These are phyloP conservation scores for Cytospora mali DNA, from an alignment of 2,329 filamentous ascomycete species.

Conservation along the genomic window DNA sequence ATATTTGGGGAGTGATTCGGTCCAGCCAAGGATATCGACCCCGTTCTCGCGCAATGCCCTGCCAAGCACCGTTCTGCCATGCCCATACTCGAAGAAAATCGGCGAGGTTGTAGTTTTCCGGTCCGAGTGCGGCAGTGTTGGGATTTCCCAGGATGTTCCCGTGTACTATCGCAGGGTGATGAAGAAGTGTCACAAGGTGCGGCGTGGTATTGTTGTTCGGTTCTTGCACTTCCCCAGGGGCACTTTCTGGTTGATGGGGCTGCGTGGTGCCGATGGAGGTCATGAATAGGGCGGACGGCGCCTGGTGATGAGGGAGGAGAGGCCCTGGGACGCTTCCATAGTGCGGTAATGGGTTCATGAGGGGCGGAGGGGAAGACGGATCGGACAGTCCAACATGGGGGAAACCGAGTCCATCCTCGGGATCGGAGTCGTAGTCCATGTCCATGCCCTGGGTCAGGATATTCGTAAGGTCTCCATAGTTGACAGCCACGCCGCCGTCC, in stretches of 20 bases:
- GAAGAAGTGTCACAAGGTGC: conserved; percentile 14
- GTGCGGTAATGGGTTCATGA: conserved; percentile 15
- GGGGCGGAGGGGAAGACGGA: conserved; percentile 10
- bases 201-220: conserved; percentile 1
- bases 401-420: conserved; percentile 11
- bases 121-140: conserved; percentile 44
- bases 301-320: conserved; percentile 9
- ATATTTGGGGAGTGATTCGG: conserved; percentile 36
- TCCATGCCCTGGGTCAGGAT: conserved; percentile 32
- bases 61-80: conserved; percentile 35
- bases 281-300: background rate
- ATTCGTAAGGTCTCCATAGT: conserved; percentile 29
- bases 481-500: conserved; percentile 31
- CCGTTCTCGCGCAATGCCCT: conserved; percentile 33
- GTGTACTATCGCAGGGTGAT: conserved; percentile 30
- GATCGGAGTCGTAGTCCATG: conserved; percentile 28
- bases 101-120: conserved; percentile 52
- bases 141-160: conserved; percentile 39
- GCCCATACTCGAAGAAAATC: conserved; percentile 57
- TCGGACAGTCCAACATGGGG: background rate
- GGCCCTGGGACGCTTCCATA: conserved; percentile 10
- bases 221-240: conserved; percentile 7
- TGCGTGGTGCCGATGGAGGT: conserved; percentile 5
- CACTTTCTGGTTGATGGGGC: conserved; percentile 9
- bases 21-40: conserved; percentile 39